Evolutionary conservation across 768 basidiomycete genomes (phyloP).

Genomic region (Hysterangium stoloniferum): DNA sequence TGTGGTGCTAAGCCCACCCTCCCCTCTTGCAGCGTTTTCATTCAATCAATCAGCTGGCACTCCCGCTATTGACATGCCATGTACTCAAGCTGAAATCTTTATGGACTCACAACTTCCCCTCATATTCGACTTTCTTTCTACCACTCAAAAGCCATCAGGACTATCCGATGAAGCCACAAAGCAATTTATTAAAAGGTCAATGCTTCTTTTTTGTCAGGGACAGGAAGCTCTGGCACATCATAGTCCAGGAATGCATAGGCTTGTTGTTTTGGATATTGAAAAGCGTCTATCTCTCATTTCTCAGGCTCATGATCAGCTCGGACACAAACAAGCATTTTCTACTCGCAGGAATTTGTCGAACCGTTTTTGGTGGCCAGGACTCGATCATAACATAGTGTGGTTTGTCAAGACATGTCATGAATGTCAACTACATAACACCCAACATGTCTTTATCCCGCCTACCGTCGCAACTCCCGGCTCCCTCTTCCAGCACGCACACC

Average conservation of each 20-base stretch:
- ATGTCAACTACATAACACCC: slow-evolving; percentile 26
- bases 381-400: slow-evolving; percentile 16
- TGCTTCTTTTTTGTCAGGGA: slow-evolving; percentile 8
- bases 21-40: neutral
- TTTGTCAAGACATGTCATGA: slow-evolving; percentile 26
- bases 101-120: neutral
- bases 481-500: slow-evolving; percentile 28
- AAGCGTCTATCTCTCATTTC: slow-evolving; percentile 8
- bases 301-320: slow-evolving; percentile 15
- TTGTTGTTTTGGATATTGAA: slow-evolving; percentile 10
- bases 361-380: slow-evolving; percentile 21
- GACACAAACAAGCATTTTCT: slow-evolving; percentile 17
- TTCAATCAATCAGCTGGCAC: neutral
- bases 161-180: neutral
- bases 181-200: neutral
- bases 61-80: slow-evolving; percentile 11
- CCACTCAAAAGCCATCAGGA: neutral
- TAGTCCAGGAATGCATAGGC: slow-evolving; percentile 13
- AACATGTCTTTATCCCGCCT: slow-evolving; percentile 19
- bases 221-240: slow-evolving; percentile 14
- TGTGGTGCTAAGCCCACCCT: no score
- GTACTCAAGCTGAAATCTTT: neutral
- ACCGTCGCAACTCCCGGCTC: slow-evolving; percentile 13
- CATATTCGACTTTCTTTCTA: neutral
- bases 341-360: slow-evolving; percentile 1